Evolutionary conservation across 1,284 basidiomycete species (phyloP).

Genomic region (Ceraceosorus guamensis): DNA sequence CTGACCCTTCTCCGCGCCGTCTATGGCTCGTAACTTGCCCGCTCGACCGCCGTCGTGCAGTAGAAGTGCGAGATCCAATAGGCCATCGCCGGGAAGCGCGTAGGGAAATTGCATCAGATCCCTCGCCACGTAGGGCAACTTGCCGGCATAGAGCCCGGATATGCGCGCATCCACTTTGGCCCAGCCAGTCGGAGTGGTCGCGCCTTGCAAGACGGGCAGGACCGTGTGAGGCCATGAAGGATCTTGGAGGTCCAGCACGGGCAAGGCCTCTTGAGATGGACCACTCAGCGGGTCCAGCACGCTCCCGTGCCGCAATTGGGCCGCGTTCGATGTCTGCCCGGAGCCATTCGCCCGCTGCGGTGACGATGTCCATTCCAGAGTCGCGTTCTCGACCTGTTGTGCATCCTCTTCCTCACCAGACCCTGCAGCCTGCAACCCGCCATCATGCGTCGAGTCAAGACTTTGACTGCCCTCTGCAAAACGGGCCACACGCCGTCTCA

Average conservation of each 20-base stretch:
- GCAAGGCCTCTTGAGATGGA: slow-evolving; percentile 9
- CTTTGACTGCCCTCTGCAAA: background rate
- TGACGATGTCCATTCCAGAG: slow-evolving; percentile 1
- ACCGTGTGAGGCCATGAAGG: slow-evolving; percentile 23
- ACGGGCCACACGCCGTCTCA: slow-evolving; percentile 24
- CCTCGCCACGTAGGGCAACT: slow-evolving; percentile 41
- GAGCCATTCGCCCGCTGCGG: background rate
- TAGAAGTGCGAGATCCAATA: slow-evolving; percentile 26
- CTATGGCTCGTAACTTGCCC: slow-evolving; percentile 30
- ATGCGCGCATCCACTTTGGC: slow-evolving; percentile 21
- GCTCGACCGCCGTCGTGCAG: slow-evolving; percentile 31
- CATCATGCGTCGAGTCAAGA: background rate
- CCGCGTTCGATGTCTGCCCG: background rate
- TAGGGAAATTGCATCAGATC: slow-evolving; percentile 46
- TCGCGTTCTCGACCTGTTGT: background rate
- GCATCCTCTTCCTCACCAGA: background rate
- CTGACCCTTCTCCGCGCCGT: slow-evolving; percentile 30
- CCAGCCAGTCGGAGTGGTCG: slow-evolving; percentile 18
- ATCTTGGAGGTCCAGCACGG: slow-evolving; percentile 16
- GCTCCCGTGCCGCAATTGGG: slow-evolving; percentile 19
- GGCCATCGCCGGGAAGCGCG: slow-evolving; percentile 36
- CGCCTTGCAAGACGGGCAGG: slow-evolving; percentile 1
- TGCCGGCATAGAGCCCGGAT: slow-evolving; percentile 41
- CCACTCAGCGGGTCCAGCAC: slow-evolving; percentile 24
- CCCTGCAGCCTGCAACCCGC: slow-evolving; percentile 6